Percentiles rank a stretch among this genome's conserved stretches.
These are phyloP conservation scores for Massarina eburnea DNA, from an alignment of 2,329 filamentous ascomycete genomes.

Conservation along the genomic window DNA sequence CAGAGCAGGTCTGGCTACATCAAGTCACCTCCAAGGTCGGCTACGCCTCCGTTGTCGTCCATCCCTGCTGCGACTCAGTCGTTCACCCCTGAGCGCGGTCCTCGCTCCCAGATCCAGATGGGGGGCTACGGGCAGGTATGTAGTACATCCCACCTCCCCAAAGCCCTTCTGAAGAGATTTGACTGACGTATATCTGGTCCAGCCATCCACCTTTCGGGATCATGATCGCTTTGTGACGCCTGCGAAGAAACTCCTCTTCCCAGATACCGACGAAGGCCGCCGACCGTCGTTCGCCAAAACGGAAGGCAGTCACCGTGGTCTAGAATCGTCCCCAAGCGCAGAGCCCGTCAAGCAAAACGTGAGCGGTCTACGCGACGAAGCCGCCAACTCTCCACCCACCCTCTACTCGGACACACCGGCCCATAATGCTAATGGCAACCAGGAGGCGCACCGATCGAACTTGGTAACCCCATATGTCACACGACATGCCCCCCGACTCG, in stretches of 20 bases:
- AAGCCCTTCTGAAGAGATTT: neutral
- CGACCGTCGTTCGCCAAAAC: conserved; percentile 24
- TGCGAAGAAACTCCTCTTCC: conserved; percentile 37
- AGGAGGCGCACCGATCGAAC: conserved; percentile 30
- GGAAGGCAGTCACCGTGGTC: conserved; percentile 22
- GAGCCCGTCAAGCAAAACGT: conserved; percentile 37
- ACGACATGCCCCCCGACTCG: conserved; percentile 71
- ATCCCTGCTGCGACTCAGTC: conserved; percentile 55
- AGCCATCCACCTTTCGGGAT: conserved; percentile 32
- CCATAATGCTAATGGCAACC: conserved; percentile 30
- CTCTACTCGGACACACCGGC: conserved; percentile 39
- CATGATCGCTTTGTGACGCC: conserved; percentile 36
- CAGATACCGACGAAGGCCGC: conserved; percentile 21
- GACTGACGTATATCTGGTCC: conserved; percentile 25
- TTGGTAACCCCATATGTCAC: conserved; percentile 70
- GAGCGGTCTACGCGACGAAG: conserved; percentile 34
- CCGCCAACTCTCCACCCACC: conserved; percentile 40
- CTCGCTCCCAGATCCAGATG: conserved; percentile 34
- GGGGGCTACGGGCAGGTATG: neutral
- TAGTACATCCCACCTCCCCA: neutral
- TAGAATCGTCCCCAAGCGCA: conserved; percentile 34
- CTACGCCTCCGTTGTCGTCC: conserved; percentile 50
- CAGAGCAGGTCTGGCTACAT: conserved; percentile 27
- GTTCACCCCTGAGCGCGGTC: conserved; percentile 57
- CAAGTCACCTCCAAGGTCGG: conserved; percentile 47